These are phyloP conservation scores for Akanthomyces muscarius DNA, from an alignment of 2,329 filamentous ascomycete species.

Conservation along the genomic window DNA sequence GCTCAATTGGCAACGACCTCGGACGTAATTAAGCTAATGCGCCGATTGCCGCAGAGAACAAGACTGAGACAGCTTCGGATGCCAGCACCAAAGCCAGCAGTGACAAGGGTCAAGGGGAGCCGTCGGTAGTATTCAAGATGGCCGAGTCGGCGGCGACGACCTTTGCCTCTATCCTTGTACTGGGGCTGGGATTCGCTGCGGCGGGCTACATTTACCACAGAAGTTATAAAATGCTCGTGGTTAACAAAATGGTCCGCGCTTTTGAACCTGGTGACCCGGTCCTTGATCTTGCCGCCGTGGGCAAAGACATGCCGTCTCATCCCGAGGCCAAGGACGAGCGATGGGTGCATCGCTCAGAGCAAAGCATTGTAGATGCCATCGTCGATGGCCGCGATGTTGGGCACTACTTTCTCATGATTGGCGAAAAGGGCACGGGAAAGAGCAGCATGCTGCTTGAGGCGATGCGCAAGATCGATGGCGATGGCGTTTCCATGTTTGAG, in stretches of 20 bases:
- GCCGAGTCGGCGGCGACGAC: slow-evolving; percentile 71
- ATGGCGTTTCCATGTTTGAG: slow-evolving; percentile 92
- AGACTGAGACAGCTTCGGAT: neutral
- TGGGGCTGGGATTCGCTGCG: slow-evolving; percentile 60
- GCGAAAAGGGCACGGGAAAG: slow-evolving; percentile 95
- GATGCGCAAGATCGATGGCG: slow-evolving; percentile 88
- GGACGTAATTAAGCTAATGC: neutral
- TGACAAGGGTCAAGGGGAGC: slow-evolving; percentile 24
- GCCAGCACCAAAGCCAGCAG: neutral
- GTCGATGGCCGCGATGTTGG: slow-evolving; percentile 68
- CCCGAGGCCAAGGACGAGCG: slow-evolving; percentile 37
- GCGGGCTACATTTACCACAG: slow-evolving; percentile 77
- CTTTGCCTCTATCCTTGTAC: slow-evolving; percentile 67
- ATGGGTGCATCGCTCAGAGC: slow-evolving; percentile 84
- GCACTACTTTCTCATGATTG: slow-evolving; percentile 87
- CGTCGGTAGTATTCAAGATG: slow-evolving; percentile 56
- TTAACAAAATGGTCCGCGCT: slow-evolving; percentile 89
- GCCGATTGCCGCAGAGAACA: neutral
- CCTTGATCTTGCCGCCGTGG: slow-evolving; percentile 69
- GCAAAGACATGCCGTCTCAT: slow-evolving; percentile 49
- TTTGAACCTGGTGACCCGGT: slow-evolving; percentile 91
- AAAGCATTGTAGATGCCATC: slow-evolving; percentile 76
- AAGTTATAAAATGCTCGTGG: slow-evolving; percentile 82
- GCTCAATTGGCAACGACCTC: too few species aligned
- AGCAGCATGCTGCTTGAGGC: slow-evolving; percentile 93